These are phyloP conservation scores for Cantharellus anzutake DNA, from an alignment of 768 basidiomycete genomes.

Conservation along the genomic window DNA sequence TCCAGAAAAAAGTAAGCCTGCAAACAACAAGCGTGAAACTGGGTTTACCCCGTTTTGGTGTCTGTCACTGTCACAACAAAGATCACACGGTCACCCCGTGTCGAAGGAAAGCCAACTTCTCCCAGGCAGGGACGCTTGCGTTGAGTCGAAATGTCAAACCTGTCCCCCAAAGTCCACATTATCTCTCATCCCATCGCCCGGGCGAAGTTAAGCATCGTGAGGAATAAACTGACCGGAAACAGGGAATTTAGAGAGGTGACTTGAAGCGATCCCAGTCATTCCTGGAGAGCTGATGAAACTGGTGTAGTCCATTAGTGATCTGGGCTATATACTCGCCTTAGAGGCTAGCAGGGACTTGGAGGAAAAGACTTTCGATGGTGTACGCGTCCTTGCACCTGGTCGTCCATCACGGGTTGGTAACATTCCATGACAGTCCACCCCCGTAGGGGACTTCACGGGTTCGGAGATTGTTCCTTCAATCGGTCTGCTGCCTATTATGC, in stretches of 20 bases:
- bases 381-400: not conserved
- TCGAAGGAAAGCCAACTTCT: too few relatives aligned
- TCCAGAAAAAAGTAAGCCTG: too few relatives aligned
- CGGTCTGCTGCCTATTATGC: constrained; percentile 77
- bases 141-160: too few relatives aligned
- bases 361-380: constrained; percentile 34
- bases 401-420: not conserved
- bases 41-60: too few relatives aligned
- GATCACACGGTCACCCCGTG: too few relatives aligned
- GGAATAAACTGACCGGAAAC: constrained; percentile 36
- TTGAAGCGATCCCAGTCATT: constrained; percentile 3
- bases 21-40: too few relatives aligned
- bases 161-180: not conserved
- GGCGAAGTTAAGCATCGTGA: constrained; percentile 50
- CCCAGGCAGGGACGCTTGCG: too few relatives aligned
- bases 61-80: too few relatives aligned
- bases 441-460: constrained; percentile 64
- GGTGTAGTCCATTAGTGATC: constrained; percentile 47
- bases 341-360: constrained; percentile 56
- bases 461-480: constrained; percentile 54
- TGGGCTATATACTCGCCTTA: constrained; percentile 63
- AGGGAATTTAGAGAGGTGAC: constrained; percentile 65
- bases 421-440: constrained; percentile 36
- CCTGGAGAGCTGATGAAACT: not conserved
- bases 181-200: constrained; percentile 28